Base-by-base conservation (phyloP, 495 filamentous ascomycete genomes). In the Thermochaetoides thermophila region DNA sequence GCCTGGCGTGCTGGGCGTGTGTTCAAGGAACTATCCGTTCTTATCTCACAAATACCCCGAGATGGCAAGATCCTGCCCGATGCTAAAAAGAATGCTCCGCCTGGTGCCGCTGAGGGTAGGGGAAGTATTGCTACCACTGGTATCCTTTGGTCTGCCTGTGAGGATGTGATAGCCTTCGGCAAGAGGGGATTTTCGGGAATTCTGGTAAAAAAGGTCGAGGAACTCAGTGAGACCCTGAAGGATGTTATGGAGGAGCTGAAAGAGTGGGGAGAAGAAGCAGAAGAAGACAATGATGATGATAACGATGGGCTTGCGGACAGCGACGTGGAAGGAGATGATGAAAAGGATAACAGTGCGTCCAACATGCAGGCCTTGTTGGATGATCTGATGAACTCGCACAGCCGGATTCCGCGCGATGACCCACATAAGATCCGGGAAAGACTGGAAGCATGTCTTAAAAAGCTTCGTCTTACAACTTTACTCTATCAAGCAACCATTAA, bases 191-290 rank as follows among this genome's bases (percentile, higher is more conserved):
- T 87, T 22, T 64, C 67, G 0, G 76, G 72, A 0, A 60, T 78
- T 23, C 49, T 82, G 13, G 52, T 70, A 9, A 51, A 61, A 29
- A 77, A 74, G 40, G 73, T 69, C 11, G 71, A 78, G 44, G 61
- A 76, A 38, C 80, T 74, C 43, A 60, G 73, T 31, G 78, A 78
- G 40, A 66, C 81, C 8, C 52, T 94, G 10, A 66, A 78, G 38
- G 85, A 94, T 59, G 78, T 84, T 0, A 63, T 89, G 17, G 68
- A 76, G 42, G 85, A 94, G 55, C 55, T 94, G 40, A 81, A 82
- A 39, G 79, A 83, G 44, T 94, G 84, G 78, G 73, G 77, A 31
- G 76, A 76, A n/a, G 74, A 76, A 40, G 66, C 64, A 14, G 62
- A 60, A 2, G 55, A 53, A 0, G 60, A 65, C 2, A 61, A 67